These are phyloP conservation scores for Lecanoromycetidae sp. DNA, from an alignment of 2,329 filamentous ascomycete genomes.

Conservation along the genomic window DNA sequence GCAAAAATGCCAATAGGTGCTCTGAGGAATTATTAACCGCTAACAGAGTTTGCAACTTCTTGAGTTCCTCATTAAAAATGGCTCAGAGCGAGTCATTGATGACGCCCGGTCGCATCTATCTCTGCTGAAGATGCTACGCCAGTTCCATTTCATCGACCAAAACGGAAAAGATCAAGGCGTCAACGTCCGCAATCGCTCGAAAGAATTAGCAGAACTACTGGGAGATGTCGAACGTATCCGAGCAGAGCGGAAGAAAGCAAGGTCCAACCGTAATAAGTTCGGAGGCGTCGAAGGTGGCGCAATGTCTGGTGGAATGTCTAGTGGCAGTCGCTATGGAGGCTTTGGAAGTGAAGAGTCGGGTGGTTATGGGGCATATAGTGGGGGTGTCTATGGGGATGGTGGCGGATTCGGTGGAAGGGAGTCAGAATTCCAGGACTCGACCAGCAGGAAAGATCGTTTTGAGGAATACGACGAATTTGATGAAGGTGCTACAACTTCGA, in stretches of 20 bases:
- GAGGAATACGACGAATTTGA: conserved; percentile 97
- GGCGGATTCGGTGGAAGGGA: conserved; percentile 78
- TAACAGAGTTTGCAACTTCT: conserved; percentile 67
- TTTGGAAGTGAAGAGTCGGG: conserved; percentile 67
- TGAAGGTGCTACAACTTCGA: conserved; percentile 50
- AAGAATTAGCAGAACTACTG: conserved; percentile 88
- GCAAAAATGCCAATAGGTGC: neutral
- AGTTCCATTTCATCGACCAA: conserved; percentile 91
- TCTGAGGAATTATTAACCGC: conserved; percentile 10
- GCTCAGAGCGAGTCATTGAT: conserved; percentile 92
- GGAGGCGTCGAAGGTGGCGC: conserved; percentile 80
- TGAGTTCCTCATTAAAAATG: conserved; percentile 95
- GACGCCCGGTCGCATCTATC: conserved; percentile 92
- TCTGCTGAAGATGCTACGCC: conserved; percentile 91
- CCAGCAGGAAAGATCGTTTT: conserved; percentile 59
- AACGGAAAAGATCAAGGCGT: conserved; percentile 98
- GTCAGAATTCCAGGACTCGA: conserved; percentile 56
- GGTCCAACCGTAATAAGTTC: conserved; percentile 85
- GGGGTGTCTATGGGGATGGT: conserved; percentile 83
- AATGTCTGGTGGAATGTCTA: conserved; percentile 43
- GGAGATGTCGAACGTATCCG: conserved; percentile 52
- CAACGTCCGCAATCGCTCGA: conserved; percentile 92
- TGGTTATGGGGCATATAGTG: conserved; percentile 54
- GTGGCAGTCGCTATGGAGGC: conserved; percentile 64
- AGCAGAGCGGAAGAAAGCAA: conserved; percentile 70